Conservation (phyloP, 1,284 basidiomycete genomes). For the Stygiomarasmius scandens region DNA sequence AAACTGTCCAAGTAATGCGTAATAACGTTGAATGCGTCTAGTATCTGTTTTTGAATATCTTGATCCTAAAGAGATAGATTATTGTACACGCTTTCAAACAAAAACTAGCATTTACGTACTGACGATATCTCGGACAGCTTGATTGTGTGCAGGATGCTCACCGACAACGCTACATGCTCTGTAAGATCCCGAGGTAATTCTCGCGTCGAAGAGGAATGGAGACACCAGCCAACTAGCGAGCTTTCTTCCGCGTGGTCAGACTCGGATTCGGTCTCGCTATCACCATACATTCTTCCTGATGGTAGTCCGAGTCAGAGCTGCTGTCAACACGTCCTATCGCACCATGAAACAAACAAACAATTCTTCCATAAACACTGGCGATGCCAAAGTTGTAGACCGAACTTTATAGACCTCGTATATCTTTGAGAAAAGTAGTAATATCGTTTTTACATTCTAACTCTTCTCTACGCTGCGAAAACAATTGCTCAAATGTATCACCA, state of each 20-base stretch:
- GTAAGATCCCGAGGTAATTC: too few species aligned
- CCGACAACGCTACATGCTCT: constrained; percentile 12
- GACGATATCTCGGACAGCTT: not conserved
- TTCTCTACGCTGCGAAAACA: constrained; percentile 63
- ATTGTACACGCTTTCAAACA: not conserved
- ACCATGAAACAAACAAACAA: too few species aligned
- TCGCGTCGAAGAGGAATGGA: not conserved
- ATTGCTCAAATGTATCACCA: constrained; percentile 53
- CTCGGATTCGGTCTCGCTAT: constrained; percentile 47
- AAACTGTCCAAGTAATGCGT: constrained; percentile 35
- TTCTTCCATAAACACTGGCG: too few species aligned
- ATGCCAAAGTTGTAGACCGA: not conserved
- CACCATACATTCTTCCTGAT: constrained; percentile 24
- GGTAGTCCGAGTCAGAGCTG: constrained; percentile 4
- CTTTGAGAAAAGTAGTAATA: constrained; percentile 61
- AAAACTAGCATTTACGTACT: constrained; percentile 1
- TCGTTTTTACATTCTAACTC: constrained; percentile 61
- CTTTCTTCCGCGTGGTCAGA: constrained; percentile 27
- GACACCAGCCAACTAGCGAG: constrained; percentile 8
- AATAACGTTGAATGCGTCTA: constrained; percentile 37
- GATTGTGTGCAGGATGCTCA: constrained; percentile 22
- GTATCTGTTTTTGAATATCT: constrained; percentile 33
- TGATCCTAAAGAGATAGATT: constrained; percentile 32
- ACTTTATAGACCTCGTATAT: constrained; percentile 56
- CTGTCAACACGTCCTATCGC: not conserved